phyloP scores from a whole-genome alignment of 1,284 basidiomycete genomes.

The Apiotrichum veenhuisii region DNA sequence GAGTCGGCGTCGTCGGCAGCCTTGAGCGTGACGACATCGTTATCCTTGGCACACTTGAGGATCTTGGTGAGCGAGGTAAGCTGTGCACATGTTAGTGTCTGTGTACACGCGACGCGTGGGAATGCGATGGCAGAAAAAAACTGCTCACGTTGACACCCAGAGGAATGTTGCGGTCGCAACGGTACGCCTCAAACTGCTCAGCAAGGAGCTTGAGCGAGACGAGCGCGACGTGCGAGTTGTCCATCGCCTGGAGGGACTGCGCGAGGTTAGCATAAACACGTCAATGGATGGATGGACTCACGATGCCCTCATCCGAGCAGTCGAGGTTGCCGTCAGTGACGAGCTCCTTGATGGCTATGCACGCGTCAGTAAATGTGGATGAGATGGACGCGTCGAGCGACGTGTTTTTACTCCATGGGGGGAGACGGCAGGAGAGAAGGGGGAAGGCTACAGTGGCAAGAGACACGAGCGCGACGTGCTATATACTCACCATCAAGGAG shows the following conservation, averaged over 20 bases:
- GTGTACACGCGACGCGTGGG: not conserved
- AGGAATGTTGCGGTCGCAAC: slow-evolving; percentile 94
- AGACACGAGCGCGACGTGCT: not conserved
- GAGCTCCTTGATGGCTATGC: slow-evolving; percentile 88
- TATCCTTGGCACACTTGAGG: slow-evolving; percentile 94
- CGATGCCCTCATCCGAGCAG: slow-evolving; percentile 93
- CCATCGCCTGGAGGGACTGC: slow-evolving; percentile 93
- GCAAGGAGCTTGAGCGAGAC: slow-evolving; percentile 66
- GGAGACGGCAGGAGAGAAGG: not conserved
- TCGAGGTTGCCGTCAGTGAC: slow-evolving; percentile 98
- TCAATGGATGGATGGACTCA: slow-evolving; percentile 52
- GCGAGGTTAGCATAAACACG: slow-evolving; percentile 36
- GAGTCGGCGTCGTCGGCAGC: slow-evolving; percentile 89
- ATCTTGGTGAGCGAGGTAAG: slow-evolving; percentile 89
- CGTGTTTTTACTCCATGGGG: not conserved
- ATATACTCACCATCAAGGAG: slow-evolving; percentile 72
- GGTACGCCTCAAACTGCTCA: slow-evolving; percentile 78
- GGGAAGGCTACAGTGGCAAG: not conserved
- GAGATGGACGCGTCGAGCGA: slow-evolving; percentile 2
- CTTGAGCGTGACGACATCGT: slow-evolving; percentile 87
- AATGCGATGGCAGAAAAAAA: not conserved
- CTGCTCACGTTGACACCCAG: slow-evolving; percentile 70
- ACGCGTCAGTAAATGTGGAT: not conserved
- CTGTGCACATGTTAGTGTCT: slow-evolving; percentile 42
- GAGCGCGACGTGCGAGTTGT: slow-evolving; percentile 98